Conservation (phyloP, 306 rosid genomes). For the Cyamopsis tetragonoloba region DNA sequence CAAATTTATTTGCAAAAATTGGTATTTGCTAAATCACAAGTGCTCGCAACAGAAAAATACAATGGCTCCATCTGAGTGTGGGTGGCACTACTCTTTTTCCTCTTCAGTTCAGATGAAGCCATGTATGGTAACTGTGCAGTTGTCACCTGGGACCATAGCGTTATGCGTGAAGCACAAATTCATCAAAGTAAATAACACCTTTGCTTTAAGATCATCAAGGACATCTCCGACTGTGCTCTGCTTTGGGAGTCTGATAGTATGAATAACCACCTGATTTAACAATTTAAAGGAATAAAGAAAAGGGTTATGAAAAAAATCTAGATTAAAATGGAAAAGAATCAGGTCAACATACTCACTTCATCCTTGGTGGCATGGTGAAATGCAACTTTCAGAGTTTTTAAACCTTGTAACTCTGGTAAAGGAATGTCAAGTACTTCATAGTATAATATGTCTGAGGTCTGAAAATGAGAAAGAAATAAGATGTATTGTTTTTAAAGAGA, state of each 20-base stretch:
- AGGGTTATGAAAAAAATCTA: background rate
- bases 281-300: background rate
- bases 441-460: constrained; percentile 83
- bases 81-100: background rate
- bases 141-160: background rate
- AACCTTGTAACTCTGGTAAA: constrained; percentile 80
- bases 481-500: constrained; percentile 3
- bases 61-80: background rate
- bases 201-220: constrained; percentile 73
- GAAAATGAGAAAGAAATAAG: constrained; percentile 32
- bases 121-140: background rate
- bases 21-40: background rate
- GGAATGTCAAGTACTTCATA: constrained; percentile 88
- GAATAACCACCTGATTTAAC: constrained; percentile 59
- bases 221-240: constrained; percentile 87
- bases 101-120: constrained; percentile 1
- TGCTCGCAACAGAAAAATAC: constrained; percentile 2
- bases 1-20: background rate
- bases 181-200: constrained; percentile 40
- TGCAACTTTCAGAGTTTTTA: constrained; percentile 82
- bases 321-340: constrained; percentile 19
- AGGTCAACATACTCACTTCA: constrained; percentile 55
- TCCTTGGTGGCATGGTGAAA: constrained; percentile 80
- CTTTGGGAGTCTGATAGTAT: constrained; percentile 75
- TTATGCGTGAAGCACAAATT: background rate